Percentiles rank a stretch among this genome's conserved stretches.
Conservation (phyloP, 192 early-diverging fungal genomes). For the Mortierella claussenii region DNA sequence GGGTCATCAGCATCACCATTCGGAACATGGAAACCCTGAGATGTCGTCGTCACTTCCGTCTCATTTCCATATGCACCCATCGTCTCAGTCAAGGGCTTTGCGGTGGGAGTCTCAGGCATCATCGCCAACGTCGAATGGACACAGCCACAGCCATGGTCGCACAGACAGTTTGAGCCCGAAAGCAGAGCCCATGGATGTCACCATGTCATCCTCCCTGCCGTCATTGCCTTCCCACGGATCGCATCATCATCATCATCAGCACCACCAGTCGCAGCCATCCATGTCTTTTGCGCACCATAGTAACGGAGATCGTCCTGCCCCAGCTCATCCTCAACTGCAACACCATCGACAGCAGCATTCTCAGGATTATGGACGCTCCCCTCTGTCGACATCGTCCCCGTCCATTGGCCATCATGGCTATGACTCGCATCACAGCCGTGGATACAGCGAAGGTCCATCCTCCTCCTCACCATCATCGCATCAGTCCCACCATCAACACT, state of each 20-base stretch:
- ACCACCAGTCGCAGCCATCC: not conserved
- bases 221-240: slow-evolving; percentile 11
- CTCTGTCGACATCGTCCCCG: slow-evolving; percentile 18
- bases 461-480: too few species aligned
- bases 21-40: slow-evolving; percentile 37
- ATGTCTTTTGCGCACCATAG: slow-evolving; percentile 27
- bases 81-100: slow-evolving; percentile 29
- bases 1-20: slow-evolving; percentile 30
- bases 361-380: slow-evolving; percentile 41
- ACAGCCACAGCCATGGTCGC: slow-evolving; percentile 11
- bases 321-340: not conserved
- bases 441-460: slow-evolving; percentile 26
- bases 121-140: slow-evolving; percentile 23
- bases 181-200: slow-evolving; percentile 45
- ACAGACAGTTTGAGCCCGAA: slow-evolving; percentile 34
- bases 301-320: slow-evolving; percentile 1
- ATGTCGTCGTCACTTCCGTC: slow-evolving; percentile 51
- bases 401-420: slow-evolving; percentile 30
- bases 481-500: slow-evolving; percentile 32
- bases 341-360: slow-evolving; percentile 48
- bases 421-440: slow-evolving; percentile 13
- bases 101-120: slow-evolving; percentile 47
- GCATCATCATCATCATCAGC: too few species aligned
- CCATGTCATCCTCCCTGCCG: slow-evolving; percentile 40
- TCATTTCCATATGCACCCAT: slow-evolving; percentile 32